Evolutionary conservation across 129 eudicot genomes (phyloP).

Genomic region (Silybum marianum): DNA sequence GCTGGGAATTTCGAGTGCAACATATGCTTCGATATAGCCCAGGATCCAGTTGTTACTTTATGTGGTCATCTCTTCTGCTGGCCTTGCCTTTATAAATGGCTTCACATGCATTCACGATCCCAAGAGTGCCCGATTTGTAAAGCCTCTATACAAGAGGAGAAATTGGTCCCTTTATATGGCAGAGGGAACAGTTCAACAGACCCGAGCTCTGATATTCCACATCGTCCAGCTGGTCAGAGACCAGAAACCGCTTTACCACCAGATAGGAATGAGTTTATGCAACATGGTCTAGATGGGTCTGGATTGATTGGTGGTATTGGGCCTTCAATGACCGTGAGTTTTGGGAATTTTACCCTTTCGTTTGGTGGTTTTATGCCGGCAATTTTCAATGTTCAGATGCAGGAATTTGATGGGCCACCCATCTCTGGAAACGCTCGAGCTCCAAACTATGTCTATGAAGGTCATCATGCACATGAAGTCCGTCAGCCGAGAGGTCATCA

Average conservation of each 20-base stretch:
- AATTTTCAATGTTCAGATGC: slow-evolving; percentile 60
- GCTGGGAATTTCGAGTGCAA: slow-evolving; percentile 72
- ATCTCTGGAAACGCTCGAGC: slow-evolving; percentile 31
- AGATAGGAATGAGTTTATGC: slow-evolving; percentile 47
- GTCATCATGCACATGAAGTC: slow-evolving; percentile 48
- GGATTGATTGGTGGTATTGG: slow-evolving; percentile 69
- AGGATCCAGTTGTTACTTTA: slow-evolving; percentile 72
- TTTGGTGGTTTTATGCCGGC: slow-evolving; percentile 79
- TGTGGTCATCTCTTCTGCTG: slow-evolving; percentile 88
- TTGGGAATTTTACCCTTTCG: slow-evolving; percentile 67
- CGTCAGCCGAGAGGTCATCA: slow-evolving; percentile 45
- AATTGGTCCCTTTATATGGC: slow-evolving; percentile 70
- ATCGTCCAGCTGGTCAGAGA: slow-evolving; percentile 73
- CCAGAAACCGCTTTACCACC: slow-evolving; percentile 61
- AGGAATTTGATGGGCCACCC: slow-evolving; percentile 44
- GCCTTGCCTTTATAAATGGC: slow-evolving; percentile 89
- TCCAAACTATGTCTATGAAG: slow-evolving; percentile 42
- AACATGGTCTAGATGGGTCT: slow-evolving; percentile 40
- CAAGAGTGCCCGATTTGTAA: slow-evolving; percentile 81
- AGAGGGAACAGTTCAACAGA: slow-evolving; percentile 67
- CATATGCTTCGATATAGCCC: slow-evolving; percentile 80
- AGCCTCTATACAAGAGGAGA: slow-evolving; percentile 64
- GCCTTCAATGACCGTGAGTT: slow-evolving; percentile 55
- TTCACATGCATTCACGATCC: slow-evolving; percentile 56
- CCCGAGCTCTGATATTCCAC: slow-evolving; percentile 62